These are phyloP conservation scores for Dendrobium nobile DNA, from an alignment of 106 monocot genomes.

Conservation along the genomic window DNA sequence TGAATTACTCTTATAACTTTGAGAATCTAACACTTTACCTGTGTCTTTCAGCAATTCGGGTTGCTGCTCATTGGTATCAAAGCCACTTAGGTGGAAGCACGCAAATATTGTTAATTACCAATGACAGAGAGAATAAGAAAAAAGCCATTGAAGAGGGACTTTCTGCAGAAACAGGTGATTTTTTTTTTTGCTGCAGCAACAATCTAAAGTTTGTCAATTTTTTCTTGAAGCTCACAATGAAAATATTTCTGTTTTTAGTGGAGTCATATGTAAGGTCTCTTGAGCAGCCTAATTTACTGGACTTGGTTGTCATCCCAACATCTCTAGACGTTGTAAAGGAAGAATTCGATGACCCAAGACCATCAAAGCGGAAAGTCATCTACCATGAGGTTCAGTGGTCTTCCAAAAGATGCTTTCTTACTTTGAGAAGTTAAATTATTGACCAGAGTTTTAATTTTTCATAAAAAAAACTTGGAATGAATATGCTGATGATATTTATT, in stretches of 20 bases:
- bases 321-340: conserved; percentile 57
- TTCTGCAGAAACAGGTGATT: conserved; percentile 72
- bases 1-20: background rate
- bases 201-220: background rate
- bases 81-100: conserved; percentile 60
- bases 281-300: conserved; percentile 72
- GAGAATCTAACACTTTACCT: conserved; percentile 6
- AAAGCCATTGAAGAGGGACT: conserved; percentile 86
- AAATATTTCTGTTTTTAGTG: conserved; percentile 47
- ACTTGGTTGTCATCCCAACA: conserved; percentile 59
- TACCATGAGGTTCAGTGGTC: conserved; percentile 61
- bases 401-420: background rate
- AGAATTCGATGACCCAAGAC: conserved; percentile 84
- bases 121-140: conserved; percentile 90
- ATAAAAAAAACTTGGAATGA: background rate
- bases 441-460: background rate
- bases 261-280: conserved; percentile 90
- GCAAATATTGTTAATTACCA: conserved; percentile 74
- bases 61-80: conserved; percentile 91
- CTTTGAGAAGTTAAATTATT: background rate
- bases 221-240: conserved; percentile 8
- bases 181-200: background rate
- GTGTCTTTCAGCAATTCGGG: conserved; percentile 69
- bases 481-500: background rate
- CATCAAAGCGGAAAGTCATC: conserved; percentile 81